Evolutionary conservation across 2,329 filamentous ascomycete genomes (phyloP).

Genomic region (Microsporum canis): DNA sequence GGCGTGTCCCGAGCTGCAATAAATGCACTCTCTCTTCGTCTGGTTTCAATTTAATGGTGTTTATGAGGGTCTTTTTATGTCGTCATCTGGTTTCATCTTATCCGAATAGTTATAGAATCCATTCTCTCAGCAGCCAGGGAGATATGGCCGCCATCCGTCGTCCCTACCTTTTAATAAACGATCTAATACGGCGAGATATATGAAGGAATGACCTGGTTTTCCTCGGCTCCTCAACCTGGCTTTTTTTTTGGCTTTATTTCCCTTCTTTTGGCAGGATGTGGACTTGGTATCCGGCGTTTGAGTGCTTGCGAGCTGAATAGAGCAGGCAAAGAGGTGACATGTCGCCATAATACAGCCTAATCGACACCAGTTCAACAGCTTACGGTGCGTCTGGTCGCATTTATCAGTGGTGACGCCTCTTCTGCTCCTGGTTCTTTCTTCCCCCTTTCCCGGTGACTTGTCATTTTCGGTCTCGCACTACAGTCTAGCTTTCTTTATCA

Average conservation of each 20-base stretch:
- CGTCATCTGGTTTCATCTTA: not conserved
- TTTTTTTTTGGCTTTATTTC: not conserved
- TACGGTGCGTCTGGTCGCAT: not conserved
- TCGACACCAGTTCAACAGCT: not conserved
- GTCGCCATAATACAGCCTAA: not conserved
- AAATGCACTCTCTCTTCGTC: not conserved
- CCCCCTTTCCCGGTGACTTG: not conserved
- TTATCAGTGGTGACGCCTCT: not conserved
- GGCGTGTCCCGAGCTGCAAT: conserved; percentile 9
- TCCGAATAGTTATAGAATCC: conserved; percentile 2
- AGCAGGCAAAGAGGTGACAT: not conserved
- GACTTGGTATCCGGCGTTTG: not conserved
- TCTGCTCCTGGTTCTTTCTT: not conserved
- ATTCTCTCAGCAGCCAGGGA: not conserved
- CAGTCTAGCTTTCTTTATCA: not conserved
- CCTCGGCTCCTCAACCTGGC: not conserved
- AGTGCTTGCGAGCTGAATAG: not conserved
- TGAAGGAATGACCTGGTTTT: not conserved
- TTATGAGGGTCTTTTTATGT: not conserved
- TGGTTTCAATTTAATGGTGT: not conserved
- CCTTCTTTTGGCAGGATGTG: not conserved
- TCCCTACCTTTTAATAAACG: not conserved
- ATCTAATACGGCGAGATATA: too few relatives aligned
- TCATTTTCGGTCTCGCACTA: not conserved
- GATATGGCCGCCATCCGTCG: not conserved